Conservation (phyloP, 306 rosid genomes). For the Datisca glomerata region DNA sequence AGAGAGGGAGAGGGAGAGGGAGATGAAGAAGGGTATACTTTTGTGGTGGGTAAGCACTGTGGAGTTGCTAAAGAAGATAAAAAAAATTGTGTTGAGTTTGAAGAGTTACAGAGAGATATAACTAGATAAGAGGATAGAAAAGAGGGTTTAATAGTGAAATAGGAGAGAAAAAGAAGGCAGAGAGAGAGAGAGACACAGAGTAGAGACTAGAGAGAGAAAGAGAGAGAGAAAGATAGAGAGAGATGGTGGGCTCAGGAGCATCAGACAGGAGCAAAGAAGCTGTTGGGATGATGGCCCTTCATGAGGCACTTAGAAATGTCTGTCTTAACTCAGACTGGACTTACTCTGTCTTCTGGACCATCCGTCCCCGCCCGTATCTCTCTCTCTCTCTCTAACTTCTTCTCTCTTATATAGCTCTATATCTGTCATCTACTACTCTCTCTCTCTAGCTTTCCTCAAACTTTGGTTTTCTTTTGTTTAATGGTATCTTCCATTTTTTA, state of each 20-base stretch:
- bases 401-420: too few relatives aligned
- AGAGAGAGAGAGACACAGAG: constrained; percentile 16
- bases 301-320: constrained; percentile 95
- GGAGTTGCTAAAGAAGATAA: constrained; percentile 7
- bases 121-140: too few relatives aligned
- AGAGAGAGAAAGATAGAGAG: constrained; percentile 23
- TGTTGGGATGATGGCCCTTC: constrained; percentile 99
- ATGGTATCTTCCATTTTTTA: constrained; percentile 21
- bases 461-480: constrained; percentile 16
- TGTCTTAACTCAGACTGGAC: constrained; percentile 85
- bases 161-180: constrained; percentile 12
- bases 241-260: constrained; percentile 99
- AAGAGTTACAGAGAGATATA: not conserved
- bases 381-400: constrained; percentile 13
- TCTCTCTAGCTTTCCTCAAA: constrained; percentile 6
- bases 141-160: constrained; percentile 9
- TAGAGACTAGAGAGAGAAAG: constrained; percentile 8
- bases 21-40: constrained; percentile 6
- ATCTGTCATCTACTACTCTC: constrained; percentile 1
- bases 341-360: constrained; percentile 99
- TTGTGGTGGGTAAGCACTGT: constrained; percentile 16
- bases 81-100: not conserved
- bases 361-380: constrained; percentile 99
- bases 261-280: constrained; percentile 99
- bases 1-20: constrained; percentile 10